Base-by-base conservation (phyloP, 495 filamentous ascomycete species). In the Podospora pseudocomata region DNA sequence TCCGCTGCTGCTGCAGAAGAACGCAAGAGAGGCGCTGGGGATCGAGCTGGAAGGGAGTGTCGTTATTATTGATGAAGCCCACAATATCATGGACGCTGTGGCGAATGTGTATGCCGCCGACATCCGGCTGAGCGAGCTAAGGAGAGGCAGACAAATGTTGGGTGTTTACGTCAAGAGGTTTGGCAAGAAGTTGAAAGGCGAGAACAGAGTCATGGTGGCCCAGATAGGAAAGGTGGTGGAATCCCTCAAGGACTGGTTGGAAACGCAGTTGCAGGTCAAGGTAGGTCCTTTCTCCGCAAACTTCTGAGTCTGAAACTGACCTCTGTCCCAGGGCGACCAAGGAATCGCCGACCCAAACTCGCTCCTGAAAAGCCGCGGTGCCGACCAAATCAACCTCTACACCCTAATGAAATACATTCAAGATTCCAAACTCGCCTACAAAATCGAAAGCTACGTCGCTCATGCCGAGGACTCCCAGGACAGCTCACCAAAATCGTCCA, bases 1-100 rank as follows among this genome's bases (percentile, higher is more conserved):
- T 78, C 95, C 93, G 18, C 77, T 98, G 26, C 83, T 99, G 0
- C 82, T 99, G 30, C 95, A 98, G 72, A 90, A 89, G 72, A 93
- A 91, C 30, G 94, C 95, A 5, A 84, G 95, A 57, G 93, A 98
- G 66, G 92, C 95, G 4, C 84, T 99, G 3, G 88, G 88, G 39
- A 85, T 99, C 23, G 95, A 91, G 32, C 78, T 99, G 11, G 93
- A 94, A 71, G 90, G 87, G 6, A 94, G 97, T 76, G 84, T 98
- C 2, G 86, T 99, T 26, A 90, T 99, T 57, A 92, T 99, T 70
- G 95, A 99, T 73, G 95, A 99, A 80, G 95, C 96, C 1, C 95
- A 99, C 75, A 99, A 99, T 75, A 85, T 99, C 34, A 97, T 97
- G 88, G 93, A 97, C 77, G 91, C 94, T 2, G 93, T 99, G 58